These are phyloP conservation scores for Aquanectria penicillioides DNA, from an alignment of 2,329 filamentous ascomycete genomes.

Conservation along the genomic window DNA sequence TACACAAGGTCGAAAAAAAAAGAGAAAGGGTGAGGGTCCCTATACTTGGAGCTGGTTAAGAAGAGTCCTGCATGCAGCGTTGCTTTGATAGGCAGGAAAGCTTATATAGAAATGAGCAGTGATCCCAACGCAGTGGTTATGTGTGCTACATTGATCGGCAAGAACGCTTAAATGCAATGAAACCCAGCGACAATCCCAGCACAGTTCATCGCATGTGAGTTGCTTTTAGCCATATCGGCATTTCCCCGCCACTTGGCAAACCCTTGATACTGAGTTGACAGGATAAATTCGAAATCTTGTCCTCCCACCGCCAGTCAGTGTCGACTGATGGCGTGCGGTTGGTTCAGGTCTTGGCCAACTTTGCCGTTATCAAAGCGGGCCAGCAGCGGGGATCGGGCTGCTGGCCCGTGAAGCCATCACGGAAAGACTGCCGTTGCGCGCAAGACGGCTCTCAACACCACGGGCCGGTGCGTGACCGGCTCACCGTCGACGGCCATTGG, in stretches of 20 bases:
- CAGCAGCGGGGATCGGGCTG: conserved; percentile 8
- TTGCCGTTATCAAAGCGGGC: not conserved
- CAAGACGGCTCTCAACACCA: conserved; percentile 3
- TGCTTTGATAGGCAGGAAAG: not conserved
- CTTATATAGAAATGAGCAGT: conserved; percentile 10
- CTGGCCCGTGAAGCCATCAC: conserved; percentile 25
- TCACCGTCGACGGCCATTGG: conserved; percentile 2
- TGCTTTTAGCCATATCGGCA: conserved; percentile 9
- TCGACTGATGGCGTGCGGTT: conserved; percentile 2
- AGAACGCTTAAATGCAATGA: conserved; percentile 15
- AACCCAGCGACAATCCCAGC: not conserved
- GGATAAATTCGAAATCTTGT: conserved; percentile 14
- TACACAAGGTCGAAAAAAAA: not conserved
- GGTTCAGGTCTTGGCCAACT: not conserved
- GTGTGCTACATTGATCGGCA: not conserved
- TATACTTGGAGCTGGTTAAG: conserved; percentile 1
- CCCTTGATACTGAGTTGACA: not conserved
- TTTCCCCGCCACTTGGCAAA: not conserved
- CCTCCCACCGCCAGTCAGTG: not conserved
- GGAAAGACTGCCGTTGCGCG: conserved; percentile 9
- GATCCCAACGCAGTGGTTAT: no score
- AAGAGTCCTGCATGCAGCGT: not conserved
- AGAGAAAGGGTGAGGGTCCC: not conserved
- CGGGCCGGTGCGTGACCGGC: not conserved
- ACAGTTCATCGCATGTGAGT: not conserved